A percentile compares a stretch with the other conserved stretches of the same genome.
phyloP scores from a whole-genome alignment of 192 early-diverging fungal genomes.

The Mortierella antarctica region DNA sequence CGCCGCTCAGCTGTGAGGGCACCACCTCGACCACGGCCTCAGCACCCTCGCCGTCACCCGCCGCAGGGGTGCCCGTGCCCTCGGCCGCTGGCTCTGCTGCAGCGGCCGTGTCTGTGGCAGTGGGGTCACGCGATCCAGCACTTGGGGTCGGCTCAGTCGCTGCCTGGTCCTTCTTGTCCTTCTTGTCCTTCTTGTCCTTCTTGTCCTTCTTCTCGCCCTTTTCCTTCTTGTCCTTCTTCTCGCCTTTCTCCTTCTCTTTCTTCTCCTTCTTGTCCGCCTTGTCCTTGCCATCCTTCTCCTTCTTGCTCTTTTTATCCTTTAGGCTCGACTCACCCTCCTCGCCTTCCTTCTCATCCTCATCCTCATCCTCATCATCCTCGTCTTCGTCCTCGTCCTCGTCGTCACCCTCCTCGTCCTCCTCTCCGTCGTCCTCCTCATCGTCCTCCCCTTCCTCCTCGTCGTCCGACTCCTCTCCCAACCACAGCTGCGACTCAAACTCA shows the following conservation, averaged over 20 bases:
- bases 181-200: constrained; percentile 51
- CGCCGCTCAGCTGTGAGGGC: constrained; percentile 49
- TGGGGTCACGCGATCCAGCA: constrained; percentile 29
- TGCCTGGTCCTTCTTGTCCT: constrained; percentile 48
- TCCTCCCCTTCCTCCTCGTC: constrained; percentile 62
- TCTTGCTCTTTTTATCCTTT: constrained; percentile 32
- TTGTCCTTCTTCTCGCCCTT: constrained; percentile 25
- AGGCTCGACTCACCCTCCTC: constrained; percentile 19
- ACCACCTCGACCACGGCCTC: constrained; percentile 12
- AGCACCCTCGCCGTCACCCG: constrained; percentile 1
- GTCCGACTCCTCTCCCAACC: constrained; percentile 64
- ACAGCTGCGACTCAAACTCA: constrained; percentile 54
- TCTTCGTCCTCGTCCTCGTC: constrained; percentile 62
- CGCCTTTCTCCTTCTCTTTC: constrained; percentile 21
- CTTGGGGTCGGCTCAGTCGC: constrained; percentile 42
- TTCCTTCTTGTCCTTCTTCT: constrained; percentile 14
- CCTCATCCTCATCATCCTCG: constrained; percentile 23
- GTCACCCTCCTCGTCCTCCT: constrained; percentile 54
- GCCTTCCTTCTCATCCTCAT: constrained; percentile 12
- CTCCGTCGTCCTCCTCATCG: constrained; percentile 59
- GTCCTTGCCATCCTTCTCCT: constrained; percentile 23
- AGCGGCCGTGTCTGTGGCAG: neutral
- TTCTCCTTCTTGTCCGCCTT: constrained; percentile 18
- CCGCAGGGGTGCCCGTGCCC: neutral
- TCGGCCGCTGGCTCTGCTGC: neutral